Percentiles rank a stretch among this genome's conserved stretches.
Evolutionary conservation across 2,329 filamentous ascomycete genomes (phyloP).

Genomic region (Monosporascus sp.): DNA sequence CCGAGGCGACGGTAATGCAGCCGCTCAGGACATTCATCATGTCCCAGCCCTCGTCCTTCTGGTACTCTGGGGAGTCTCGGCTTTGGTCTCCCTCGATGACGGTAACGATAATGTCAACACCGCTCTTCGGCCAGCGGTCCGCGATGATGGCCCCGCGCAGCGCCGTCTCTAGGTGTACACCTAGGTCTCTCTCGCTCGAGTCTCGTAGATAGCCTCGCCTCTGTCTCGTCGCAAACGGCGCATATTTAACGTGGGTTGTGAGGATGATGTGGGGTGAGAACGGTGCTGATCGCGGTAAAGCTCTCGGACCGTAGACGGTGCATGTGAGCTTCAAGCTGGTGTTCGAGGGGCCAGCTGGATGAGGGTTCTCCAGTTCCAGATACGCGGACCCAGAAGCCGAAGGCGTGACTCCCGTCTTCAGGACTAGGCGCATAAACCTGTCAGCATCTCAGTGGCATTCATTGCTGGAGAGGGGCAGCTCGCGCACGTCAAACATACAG

Average conservation of each 20-base stretch:
- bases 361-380: slow-evolving; percentile 57
- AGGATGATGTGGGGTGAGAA: slow-evolving; percentile 92
- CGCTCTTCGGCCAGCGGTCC: slow-evolving; percentile 97
- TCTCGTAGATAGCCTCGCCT: slow-evolving; percentile 84
- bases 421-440: slow-evolving; percentile 46
- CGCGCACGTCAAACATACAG: slow-evolving; percentile 53
- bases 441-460: background rate
- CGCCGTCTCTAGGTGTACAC: slow-evolving; percentile 85
- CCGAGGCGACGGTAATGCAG: slow-evolving; percentile 89
- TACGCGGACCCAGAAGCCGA: slow-evolving; percentile 93
- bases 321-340: slow-evolving; percentile 86
- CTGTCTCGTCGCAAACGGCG: slow-evolving; percentile 81
- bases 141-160: slow-evolving; percentile 85
- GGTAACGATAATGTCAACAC: slow-evolving; percentile 89
- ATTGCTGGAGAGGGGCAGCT: background rate
- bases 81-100: slow-evolving; percentile 92
- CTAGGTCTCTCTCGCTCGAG: slow-evolving; percentile 79
- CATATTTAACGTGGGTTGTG: slow-evolving; percentile 92
- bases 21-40: slow-evolving; percentile 87
- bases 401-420: slow-evolving; percentile 87
- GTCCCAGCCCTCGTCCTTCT: slow-evolving; percentile 67
- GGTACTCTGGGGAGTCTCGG: slow-evolving; percentile 41
- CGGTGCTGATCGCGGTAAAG: slow-evolving; percentile 80
- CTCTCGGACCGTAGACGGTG: slow-evolving; percentile 87
- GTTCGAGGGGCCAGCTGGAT: slow-evolving; percentile 36